phyloP scores from a whole-genome alignment of 371 early-diverging fungal genomes.

The Mucor irregularis region DNA sequence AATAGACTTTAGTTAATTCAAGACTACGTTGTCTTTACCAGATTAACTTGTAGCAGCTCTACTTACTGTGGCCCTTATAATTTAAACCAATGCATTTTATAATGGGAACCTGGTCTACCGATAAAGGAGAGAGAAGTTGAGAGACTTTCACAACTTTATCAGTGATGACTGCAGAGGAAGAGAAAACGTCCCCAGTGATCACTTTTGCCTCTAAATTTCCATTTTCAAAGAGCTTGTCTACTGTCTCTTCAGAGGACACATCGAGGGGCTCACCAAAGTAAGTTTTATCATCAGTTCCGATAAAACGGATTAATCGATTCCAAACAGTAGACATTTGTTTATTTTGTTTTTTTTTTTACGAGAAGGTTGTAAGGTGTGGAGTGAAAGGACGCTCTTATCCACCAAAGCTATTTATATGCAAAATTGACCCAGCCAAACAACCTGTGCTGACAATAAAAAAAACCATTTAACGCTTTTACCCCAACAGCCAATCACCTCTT shows the following conservation, averaged over 20 bases:
- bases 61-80: constrained; percentile 42
- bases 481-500: too few species aligned
- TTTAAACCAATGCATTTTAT: constrained; percentile 64
- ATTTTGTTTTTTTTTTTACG: too few species aligned
- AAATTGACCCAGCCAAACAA: too few species aligned
- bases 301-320: constrained; percentile 31
- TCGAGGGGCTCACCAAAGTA: constrained; percentile 26
- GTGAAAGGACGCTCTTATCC: too few species aligned
- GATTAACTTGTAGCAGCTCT: too few species aligned
- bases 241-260: constrained; percentile 12
- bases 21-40: too few species aligned
- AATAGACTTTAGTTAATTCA: too few species aligned
- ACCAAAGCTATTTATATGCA: too few species aligned
- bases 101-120: constrained; percentile 24
- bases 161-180: constrained; percentile 35
- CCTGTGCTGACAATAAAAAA: too few species aligned
- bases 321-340: constrained; percentile 25
- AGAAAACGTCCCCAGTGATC: constrained; percentile 42
- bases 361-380: too few species aligned
- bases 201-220: constrained; percentile 41
- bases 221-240: constrained; percentile 24
- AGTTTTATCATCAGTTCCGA: constrained; percentile 22
- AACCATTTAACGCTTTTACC: too few species aligned
- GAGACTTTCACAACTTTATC: constrained; percentile 40
- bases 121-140: constrained; percentile 46